Base-by-base conservation (phyloP, 2,329 filamentous ascomycete genomes). In the Neonectria sp. region DNA sequence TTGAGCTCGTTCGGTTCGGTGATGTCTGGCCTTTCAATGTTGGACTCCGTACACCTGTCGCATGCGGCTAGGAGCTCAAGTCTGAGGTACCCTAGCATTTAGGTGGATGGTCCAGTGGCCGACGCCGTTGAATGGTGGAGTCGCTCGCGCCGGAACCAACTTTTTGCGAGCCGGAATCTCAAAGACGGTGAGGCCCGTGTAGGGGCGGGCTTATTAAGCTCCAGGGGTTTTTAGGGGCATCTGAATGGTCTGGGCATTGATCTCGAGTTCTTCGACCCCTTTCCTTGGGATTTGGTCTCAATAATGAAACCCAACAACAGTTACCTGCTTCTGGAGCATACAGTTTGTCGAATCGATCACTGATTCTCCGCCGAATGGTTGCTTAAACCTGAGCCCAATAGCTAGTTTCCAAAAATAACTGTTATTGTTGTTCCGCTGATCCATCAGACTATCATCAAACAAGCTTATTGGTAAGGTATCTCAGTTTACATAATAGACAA, bases 11-110 rank as follows among this genome's bases (percentile, higher is more conserved):
- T 59, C 56, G 55, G 51, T 43, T 63, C 49, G 46, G 55, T 55
- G 45, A 57, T 56, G 68, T 40, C 45, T 66, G 55, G 49, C 67
- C 61, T 61, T 63, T 55, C 60, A 57, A 72, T 68, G 29, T 60
- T 57, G 56, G 70, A 71, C 68, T 73, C 35, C 62, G 73, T 75
- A 75, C 73, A 75, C 73, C 73, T 76, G 71, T 75, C 73, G 73
- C 74, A 76, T 76, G 65, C 57, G 64, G 70, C 69, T 71, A 74
- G 74, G 73, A 76, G 73, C 74, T 68, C 56, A 68, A 72, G 60
- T 59, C 49, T 60, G 27, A 55, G 55, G 65, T 65, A 63, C 67
- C 73, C 69, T 71, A 48, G 68, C 68, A 67, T 45, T 45, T 43
- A 45, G 56, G 53, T 64, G 24, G 46, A 55, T 59, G 51, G 53